These are phyloP conservation scores for Chaetomiaceae sp. DNA, from an alignment of 2,329 filamentous ascomycete genomes.

Conservation along the genomic window DNA sequence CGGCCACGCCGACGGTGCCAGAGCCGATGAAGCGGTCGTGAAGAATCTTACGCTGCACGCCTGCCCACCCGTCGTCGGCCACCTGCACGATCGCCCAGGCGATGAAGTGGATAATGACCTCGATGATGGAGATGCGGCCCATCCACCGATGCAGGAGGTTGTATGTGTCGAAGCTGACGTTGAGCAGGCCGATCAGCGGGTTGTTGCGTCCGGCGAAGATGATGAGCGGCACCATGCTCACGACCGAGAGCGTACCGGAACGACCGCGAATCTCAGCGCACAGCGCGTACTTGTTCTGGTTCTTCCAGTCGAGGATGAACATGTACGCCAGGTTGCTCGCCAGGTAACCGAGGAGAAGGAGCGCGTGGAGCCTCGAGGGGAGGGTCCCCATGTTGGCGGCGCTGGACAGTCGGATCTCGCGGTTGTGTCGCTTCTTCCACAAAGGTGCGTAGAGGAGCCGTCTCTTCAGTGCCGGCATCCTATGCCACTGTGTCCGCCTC, in stretches of 20 bases:
- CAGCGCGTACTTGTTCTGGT: conserved; percentile 57
- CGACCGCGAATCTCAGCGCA: conserved; percentile 81
- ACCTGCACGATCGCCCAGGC: conserved; percentile 72
- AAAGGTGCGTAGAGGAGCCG: conserved; percentile 60
- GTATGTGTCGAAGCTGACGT: conserved; percentile 94
- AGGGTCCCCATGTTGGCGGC: conserved; percentile 54
- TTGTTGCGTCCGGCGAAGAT: conserved; percentile 92
- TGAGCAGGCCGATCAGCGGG: conserved; percentile 73
- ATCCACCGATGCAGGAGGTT: conserved; percentile 86
- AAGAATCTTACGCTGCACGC: conserved; percentile 50
- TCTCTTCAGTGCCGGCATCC: conserved; percentile 60
- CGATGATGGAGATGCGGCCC: conserved; percentile 66
- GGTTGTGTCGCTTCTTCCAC: conserved; percentile 61
- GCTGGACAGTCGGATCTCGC: conserved; percentile 42
- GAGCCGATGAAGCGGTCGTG: conserved; percentile 61
- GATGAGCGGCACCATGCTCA: conserved; percentile 90
- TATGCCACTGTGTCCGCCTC: conserved; percentile 52
- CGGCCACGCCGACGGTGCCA: conserved; percentile 49
- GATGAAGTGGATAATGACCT: conserved; percentile 65
- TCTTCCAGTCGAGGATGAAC: conserved; percentile 56
- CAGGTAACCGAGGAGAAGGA: conserved; percentile 55
- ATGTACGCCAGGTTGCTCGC: conserved; percentile 60
- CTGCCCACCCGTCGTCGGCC: conserved; percentile 58
- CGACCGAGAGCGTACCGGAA: conserved; percentile 73
- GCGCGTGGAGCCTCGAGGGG: conserved; percentile 58